These are phyloP conservation scores for Cryptococcus sp. DNA, from an alignment of 1,284 basidiomycete genomes.

Conservation along the genomic window DNA sequence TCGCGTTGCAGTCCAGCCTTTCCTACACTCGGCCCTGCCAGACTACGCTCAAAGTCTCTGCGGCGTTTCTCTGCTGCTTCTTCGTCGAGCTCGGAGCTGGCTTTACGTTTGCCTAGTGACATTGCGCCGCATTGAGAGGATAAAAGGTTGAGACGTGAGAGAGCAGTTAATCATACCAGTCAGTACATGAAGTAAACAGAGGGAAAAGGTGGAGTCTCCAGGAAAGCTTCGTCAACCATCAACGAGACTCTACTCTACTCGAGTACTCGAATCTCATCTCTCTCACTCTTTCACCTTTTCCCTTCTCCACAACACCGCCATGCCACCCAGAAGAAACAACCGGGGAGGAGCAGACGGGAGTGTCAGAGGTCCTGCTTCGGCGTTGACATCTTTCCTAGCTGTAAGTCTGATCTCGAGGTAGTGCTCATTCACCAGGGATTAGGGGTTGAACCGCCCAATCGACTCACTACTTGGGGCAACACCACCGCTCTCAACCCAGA, in stretches of 20 bases:
- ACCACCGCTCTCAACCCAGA: slow-evolving; percentile 10
- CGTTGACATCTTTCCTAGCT: slow-evolving; percentile 83
- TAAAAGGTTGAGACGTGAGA: too few relatives aligned
- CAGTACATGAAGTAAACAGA: too few relatives aligned
- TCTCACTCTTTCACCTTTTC: too few relatives aligned
- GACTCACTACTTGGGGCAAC: slow-evolving; percentile 33
- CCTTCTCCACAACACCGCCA: too few relatives aligned
- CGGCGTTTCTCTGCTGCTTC: slow-evolving; percentile 8
- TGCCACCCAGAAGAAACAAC: slow-evolving; percentile 3
- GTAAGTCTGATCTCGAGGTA: slow-evolving; percentile 49
- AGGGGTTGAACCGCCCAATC: slow-evolving; percentile 38
- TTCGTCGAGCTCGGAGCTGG: too few relatives aligned
- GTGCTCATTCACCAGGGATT: slow-evolving; percentile 26
- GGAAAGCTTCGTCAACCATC: too few relatives aligned
- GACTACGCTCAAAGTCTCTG: slow-evolving; percentile 38
- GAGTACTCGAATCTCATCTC: too few relatives aligned
- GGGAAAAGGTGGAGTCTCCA: too few relatives aligned
- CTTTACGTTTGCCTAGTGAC: too few relatives aligned
- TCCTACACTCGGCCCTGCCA: slow-evolving; percentile 46
- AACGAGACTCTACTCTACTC: too few relatives aligned
- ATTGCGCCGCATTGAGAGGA: too few relatives aligned
- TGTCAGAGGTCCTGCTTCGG: slow-evolving; percentile 82
- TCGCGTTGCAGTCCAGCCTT: slow-evolving; percentile 45
- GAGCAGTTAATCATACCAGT: too few relatives aligned
- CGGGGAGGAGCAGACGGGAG: slow-evolving; percentile 21